Percentiles rank a stretch among this genome's conserved stretches.
phyloP scores from a whole-genome alignment of 2,329 filamentous ascomycete genomes.

The Trichoderma citrinoviride region DNA sequence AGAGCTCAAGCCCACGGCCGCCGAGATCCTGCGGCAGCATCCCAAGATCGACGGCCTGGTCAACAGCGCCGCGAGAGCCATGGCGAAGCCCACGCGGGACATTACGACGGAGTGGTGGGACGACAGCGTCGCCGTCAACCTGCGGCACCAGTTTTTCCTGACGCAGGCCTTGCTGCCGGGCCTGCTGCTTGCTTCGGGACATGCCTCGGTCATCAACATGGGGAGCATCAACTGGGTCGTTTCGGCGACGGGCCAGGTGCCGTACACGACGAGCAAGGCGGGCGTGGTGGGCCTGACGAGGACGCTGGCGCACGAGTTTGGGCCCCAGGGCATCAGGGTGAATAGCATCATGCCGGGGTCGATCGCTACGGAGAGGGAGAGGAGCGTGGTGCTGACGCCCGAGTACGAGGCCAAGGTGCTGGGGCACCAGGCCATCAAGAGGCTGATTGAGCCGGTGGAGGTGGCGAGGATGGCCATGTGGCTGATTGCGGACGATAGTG shows the following conservation, averaged over 20 bases:
- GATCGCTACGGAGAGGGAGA: slow-evolving; percentile 46
- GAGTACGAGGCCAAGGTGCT: slow-evolving; percentile 42
- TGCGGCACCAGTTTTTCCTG: slow-evolving; percentile 58
- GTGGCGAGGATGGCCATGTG: slow-evolving; percentile 48
- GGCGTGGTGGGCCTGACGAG: slow-evolving; percentile 55
- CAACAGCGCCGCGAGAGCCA: slow-evolving; percentile 69
- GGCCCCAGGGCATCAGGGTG: slow-evolving; percentile 45
- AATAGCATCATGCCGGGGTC: slow-evolving; percentile 51
- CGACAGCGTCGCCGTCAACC: slow-evolving; percentile 43
- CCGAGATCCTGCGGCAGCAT: slow-evolving; percentile 32
- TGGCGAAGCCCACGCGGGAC: slow-evolving; percentile 29
- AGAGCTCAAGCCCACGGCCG: slow-evolving; percentile 35
- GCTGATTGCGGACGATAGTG: slow-evolving; percentile 43
- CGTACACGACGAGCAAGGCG: slow-evolving; percentile 53
- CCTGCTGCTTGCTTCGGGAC: slow-evolving; percentile 39
- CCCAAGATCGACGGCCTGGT: slow-evolving; percentile 68
- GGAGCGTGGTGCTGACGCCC: slow-evolving; percentile 42
- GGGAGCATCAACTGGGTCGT: slow-evolving; percentile 50
- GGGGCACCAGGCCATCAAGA: slow-evolving; percentile 42
- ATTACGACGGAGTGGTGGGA: slow-evolving; percentile 45
- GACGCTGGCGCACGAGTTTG: slow-evolving; percentile 53
- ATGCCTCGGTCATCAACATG: slow-evolving; percentile 43
- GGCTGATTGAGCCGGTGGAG: slow-evolving; percentile 42
- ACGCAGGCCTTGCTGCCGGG: slow-evolving; percentile 67
- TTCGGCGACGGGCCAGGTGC: slow-evolving; percentile 43